Conservation (phyloP, 805 yeast genomes). For the Myxozyma vanderwaltii region DNA sequence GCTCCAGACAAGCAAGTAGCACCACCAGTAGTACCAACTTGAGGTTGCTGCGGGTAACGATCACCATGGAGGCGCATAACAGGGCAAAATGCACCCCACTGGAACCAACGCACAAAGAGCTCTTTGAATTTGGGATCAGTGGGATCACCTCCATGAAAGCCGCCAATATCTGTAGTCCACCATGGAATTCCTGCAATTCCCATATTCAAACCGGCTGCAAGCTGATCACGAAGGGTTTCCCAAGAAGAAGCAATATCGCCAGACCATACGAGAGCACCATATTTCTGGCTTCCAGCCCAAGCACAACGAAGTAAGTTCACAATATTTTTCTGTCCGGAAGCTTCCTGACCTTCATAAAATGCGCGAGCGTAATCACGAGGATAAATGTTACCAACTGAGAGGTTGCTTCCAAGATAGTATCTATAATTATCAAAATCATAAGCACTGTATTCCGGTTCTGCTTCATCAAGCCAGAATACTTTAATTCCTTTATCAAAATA, state of each 20-base stretch:
- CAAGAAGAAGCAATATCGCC: constrained; percentile 35
- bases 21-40: constrained; percentile 33
- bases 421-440: constrained; percentile 34
- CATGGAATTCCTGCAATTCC: constrained; percentile 35
- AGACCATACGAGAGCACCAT: constrained; percentile 34
- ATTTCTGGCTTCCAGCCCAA: constrained; percentile 35
- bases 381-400: constrained; percentile 30
- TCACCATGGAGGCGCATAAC: constrained; percentile 34
- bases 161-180: constrained; percentile 36
- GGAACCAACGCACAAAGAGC: constrained; percentile 34
- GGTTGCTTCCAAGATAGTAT: constrained; percentile 27
- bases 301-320: constrained; percentile 29
- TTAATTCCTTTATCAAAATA: constrained; percentile 30
- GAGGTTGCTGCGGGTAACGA: constrained; percentile 30
- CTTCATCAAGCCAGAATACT: constrained; percentile 34
- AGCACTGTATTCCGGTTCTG: constrained; percentile 34
- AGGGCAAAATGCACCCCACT: constrained; percentile 34
- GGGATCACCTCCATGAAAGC: constrained; percentile 34
- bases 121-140: constrained; percentile 26
- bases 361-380: constrained; percentile 32
- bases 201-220: constrained; percentile 34
- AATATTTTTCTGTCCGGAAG: constrained; percentile 13
- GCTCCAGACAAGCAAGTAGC: constrained; percentile 34
- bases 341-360: constrained; percentile 29
- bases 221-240: constrained; percentile 28